Conservation (phyloP, 1,139 yeast species). For the Kodamaea anthophila region DNA sequence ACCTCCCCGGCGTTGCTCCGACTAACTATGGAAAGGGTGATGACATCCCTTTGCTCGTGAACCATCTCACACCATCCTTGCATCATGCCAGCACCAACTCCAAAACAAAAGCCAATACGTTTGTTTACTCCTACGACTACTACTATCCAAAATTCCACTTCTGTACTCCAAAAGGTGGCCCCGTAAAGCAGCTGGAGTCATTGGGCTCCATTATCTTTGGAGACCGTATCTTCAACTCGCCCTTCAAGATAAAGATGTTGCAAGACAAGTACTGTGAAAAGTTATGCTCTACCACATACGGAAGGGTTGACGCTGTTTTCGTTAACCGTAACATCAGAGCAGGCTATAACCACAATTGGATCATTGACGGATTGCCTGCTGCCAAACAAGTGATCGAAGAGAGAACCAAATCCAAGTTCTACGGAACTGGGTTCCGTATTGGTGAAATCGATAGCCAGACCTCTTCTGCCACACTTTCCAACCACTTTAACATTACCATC, state of each 20-base stretch:
- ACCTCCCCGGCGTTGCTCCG: constrained; percentile 94
- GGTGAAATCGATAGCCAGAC: constrained; percentile 52
- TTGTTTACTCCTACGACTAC: constrained; percentile 74
- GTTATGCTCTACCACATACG: constrained; percentile 58
- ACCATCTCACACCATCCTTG: constrained; percentile 80
- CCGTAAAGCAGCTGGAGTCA: constrained; percentile 77
- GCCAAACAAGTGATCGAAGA: constrained; percentile 55
- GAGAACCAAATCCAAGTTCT: constrained; percentile 55
- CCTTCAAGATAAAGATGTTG: constrained; percentile 75
- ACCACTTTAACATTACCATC: constrained; percentile 72
- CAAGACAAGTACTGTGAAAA: constrained; percentile 59
- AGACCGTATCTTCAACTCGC: constrained; percentile 90
- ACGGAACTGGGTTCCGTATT: constrained; percentile 76
- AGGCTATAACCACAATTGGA: constrained; percentile 87
- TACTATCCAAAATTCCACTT: constrained; percentile 80
- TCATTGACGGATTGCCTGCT: constrained; percentile 91
- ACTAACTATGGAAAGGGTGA: constrained; percentile 76
- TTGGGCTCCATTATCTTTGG: constrained; percentile 92
- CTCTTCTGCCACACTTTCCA: constrained; percentile 50
- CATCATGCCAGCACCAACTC: constrained; percentile 33
- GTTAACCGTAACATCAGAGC: constrained; percentile 74
- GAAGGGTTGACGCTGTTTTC: constrained; percentile 62
- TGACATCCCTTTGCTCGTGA: constrained; percentile 70
- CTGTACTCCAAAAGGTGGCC: constrained; percentile 68
- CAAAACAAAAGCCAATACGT: constrained; percentile 39